Conservation (phyloP, 768 basidiomycete genomes). For the Fomitopsis serialis region DNA sequence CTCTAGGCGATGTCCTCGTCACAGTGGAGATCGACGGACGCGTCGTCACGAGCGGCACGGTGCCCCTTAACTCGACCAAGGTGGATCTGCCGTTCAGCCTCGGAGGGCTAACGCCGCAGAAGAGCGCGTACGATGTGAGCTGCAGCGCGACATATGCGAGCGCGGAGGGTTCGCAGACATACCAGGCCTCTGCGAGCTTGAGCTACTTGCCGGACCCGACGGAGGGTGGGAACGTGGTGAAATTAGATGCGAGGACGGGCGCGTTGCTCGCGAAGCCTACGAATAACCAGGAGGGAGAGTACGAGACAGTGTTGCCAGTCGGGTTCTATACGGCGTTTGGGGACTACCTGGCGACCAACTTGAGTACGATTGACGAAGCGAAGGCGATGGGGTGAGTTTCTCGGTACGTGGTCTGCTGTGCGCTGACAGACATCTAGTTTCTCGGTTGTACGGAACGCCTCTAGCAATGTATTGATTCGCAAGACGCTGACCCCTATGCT, state of each 20-base stretch:
- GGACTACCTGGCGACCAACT: slow-evolving; percentile 45
- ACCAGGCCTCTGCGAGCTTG: slow-evolving; percentile 26
- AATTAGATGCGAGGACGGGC: slow-evolving; percentile 43
- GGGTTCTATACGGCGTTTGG: slow-evolving; percentile 70
- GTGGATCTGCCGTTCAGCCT: slow-evolving; percentile 31
- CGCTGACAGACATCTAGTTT: slow-evolving; percentile 27
- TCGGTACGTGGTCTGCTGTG: background rate
- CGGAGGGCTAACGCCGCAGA: slow-evolving; percentile 22
- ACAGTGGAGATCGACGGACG: slow-evolving; percentile 25
- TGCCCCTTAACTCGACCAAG: slow-evolving; percentile 35
- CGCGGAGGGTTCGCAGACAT: slow-evolving; percentile 22
- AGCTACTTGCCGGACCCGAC: slow-evolving; percentile 36
- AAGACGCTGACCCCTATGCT: too few relatives aligned
- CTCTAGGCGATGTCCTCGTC: slow-evolving; percentile 16
- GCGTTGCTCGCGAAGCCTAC: slow-evolving; percentile 35
- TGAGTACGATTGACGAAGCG: slow-evolving; percentile 47
- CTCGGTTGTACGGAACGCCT: slow-evolving; percentile 28
- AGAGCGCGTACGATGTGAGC: slow-evolving; percentile 25
- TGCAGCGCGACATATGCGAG: slow-evolving; percentile 28
- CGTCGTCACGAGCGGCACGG: slow-evolving; percentile 17
- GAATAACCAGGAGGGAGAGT: slow-evolving; percentile 13
- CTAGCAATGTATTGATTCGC: too few relatives aligned
- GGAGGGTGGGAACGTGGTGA: slow-evolving; percentile 36
- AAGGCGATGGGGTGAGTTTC: slow-evolving; percentile 47
- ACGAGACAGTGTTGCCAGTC: slow-evolving; percentile 51